Conservation (phyloP, 331 rosid genomes). For the Malus hybrid region DNA sequence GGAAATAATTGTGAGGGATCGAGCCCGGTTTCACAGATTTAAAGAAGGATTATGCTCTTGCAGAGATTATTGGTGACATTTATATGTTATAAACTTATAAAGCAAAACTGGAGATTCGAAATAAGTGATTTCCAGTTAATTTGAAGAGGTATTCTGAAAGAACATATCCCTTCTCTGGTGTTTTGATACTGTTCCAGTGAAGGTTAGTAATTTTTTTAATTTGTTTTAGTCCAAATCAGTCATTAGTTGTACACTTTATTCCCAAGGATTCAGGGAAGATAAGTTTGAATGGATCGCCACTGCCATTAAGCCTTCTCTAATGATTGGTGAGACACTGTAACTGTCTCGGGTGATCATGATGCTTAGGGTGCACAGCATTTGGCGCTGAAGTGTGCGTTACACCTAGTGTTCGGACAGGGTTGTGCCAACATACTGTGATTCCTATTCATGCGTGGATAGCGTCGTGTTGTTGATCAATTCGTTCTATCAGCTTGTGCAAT, state of each 20-base stretch:
- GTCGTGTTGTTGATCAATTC: no score
- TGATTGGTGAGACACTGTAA: background rate
- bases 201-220: background rate
- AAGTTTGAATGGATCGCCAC: background rate
- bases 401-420: background rate
- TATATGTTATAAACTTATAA: background rate
- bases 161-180: background rate
- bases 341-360: background rate
- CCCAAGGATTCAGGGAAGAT: background rate
- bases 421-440: background rate
- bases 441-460: background rate
- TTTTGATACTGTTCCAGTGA: background rate
- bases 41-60: constrained; percentile 74
- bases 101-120: background rate
- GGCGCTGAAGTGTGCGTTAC: background rate
- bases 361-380: background rate
- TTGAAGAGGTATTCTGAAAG: background rate
- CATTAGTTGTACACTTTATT: background rate
- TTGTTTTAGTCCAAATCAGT: background rate
- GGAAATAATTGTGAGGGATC: constrained; percentile 76
- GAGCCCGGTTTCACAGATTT: constrained; percentile 83
- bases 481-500: no score
- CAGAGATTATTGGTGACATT: constrained; percentile 75
- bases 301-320: background rate
- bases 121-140: background rate